A percentile compares a stretch with the other conserved stretches of the same genome.
Conservation (phyloP, 805 yeast species). For the Metschnikowia corniflorae region DNA sequence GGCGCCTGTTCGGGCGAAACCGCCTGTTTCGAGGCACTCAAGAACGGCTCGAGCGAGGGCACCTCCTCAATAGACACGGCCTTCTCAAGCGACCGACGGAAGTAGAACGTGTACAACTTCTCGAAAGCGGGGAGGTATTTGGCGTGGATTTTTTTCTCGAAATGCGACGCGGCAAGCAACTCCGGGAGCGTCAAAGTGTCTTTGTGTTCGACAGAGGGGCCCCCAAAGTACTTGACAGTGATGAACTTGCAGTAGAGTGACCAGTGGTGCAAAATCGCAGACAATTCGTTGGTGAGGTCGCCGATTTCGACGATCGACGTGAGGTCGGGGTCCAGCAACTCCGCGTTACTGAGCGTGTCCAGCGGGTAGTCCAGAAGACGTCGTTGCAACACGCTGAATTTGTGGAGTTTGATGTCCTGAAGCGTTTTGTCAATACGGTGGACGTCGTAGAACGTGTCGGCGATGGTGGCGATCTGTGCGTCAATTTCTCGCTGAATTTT, state of each 20-base stretch:
- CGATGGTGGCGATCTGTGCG: constrained; percentile 83
- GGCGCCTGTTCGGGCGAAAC: constrained; percentile 56
- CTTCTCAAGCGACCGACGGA: constrained; percentile 75
- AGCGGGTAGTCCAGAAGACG: constrained; percentile 7
- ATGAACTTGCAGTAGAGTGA: constrained; percentile 71
- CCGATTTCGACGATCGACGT: constrained; percentile 63
- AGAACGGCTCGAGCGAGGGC: constrained; percentile 48
- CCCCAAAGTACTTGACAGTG: constrained; percentile 57
- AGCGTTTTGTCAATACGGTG: constrained; percentile 55
- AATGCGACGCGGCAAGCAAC: constrained; percentile 51
- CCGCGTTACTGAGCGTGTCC: constrained; percentile 9
- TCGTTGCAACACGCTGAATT: constrained; percentile 26
- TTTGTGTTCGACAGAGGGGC: constrained; percentile 5
- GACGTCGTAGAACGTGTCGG: constrained; percentile 81
- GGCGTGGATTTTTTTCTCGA: constrained; percentile 51
- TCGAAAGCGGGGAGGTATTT: constrained; percentile 63
- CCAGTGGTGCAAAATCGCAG: constrained; percentile 84
- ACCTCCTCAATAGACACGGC: constrained; percentile 77
- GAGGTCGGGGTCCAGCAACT: constrained; percentile 30
- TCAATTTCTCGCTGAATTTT: constrained; percentile 85
- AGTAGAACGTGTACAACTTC: constrained; percentile 57
- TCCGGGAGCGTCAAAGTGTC: constrained; percentile 42
- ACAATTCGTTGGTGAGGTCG: constrained; percentile 63
- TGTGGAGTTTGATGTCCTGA: constrained; percentile 52
- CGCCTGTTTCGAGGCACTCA: constrained; percentile 21